Percentiles rank a stretch among this genome's conserved stretches.
These are phyloP conservation scores for Macroventuria anomochaeta DNA, from an alignment of 2,329 filamentous ascomycete genomes.

Conservation along the genomic window DNA sequence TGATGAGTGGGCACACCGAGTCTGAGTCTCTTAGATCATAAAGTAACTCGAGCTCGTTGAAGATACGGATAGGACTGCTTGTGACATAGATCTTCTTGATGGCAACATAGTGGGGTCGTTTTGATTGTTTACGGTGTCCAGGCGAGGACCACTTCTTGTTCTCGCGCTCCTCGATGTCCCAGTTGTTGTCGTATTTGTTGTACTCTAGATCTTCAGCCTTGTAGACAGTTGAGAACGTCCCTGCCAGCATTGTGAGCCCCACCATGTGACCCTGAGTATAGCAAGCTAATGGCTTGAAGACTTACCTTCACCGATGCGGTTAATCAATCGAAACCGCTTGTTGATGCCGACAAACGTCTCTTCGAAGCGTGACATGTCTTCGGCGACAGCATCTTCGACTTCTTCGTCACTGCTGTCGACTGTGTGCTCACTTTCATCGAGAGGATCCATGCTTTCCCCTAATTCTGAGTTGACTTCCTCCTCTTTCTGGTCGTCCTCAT, in stretches of 20 bases:
- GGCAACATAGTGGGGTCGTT: constrained; percentile 78
- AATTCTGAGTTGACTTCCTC: constrained; percentile 50
- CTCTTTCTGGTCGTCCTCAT: constrained; percentile 40
- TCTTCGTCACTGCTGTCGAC: constrained; percentile 59
- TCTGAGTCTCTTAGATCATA: constrained; percentile 82
- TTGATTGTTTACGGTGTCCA: constrained; percentile 62
- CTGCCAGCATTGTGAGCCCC: constrained; percentile 56
- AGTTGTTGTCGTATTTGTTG: constrained; percentile 81
- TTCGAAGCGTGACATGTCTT: constrained; percentile 88
- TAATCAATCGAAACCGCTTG: constrained; percentile 86
- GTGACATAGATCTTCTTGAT: constrained; percentile 99
- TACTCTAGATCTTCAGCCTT: constrained; percentile 95
- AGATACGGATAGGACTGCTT: constrained; percentile 88
- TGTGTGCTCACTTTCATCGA: constrained; percentile 59
- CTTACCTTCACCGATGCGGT: constrained; percentile 93
- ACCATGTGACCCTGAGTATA: constrained; percentile 34
- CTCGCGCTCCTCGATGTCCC: constrained; percentile 76
- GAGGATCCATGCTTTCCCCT: constrained; percentile 57
- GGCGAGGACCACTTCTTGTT: constrained; percentile 72
- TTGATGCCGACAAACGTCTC: constrained; percentile 83
- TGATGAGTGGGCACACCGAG: constrained; percentile 93
- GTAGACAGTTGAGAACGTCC: constrained; percentile 98
- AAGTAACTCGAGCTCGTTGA: constrained; percentile 94
- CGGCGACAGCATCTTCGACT: constrained; percentile 72
- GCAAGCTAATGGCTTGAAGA: constrained; percentile 29